Evolutionary conservation across 1,284 basidiomycete species (phyloP).

Genomic region (Boletellus deceptivus): DNA sequence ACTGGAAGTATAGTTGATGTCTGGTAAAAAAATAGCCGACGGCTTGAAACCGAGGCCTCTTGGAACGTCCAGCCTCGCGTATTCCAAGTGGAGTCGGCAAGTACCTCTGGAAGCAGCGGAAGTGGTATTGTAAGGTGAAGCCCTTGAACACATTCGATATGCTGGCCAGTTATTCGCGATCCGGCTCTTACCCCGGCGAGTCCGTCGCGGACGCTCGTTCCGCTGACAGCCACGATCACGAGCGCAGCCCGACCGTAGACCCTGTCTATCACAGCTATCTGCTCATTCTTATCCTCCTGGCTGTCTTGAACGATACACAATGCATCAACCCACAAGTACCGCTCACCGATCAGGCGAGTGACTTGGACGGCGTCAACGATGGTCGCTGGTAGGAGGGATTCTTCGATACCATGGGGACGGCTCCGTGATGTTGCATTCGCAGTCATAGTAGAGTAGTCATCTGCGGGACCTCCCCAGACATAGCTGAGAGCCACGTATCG

Average conservation of each 20-base stretch:
- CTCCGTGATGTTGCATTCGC: too few species aligned
- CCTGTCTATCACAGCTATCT: too few species aligned
- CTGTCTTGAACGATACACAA: constrained; percentile 17
- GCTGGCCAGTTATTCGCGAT: too few species aligned
- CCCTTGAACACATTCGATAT: constrained; percentile 4
- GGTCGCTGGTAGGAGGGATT: too few species aligned
- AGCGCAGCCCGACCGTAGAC: too few species aligned
- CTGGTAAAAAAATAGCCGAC: constrained; percentile 21
- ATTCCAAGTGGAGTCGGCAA: constrained; percentile 14
- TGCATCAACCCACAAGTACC: not conserved
- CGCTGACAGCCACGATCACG: too few species aligned
- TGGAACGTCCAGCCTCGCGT: constrained; percentile 26
- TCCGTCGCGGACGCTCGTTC: not conserved
- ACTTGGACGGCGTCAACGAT: too few species aligned
- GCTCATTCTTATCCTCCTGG: not conserved
- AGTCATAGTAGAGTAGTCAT: too few species aligned
- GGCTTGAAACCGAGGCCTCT: constrained; percentile 19
- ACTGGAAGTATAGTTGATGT: constrained; percentile 23
- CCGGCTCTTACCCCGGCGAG: too few species aligned
- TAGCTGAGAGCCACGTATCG: constrained; percentile 18
- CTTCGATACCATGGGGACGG: too few species aligned
- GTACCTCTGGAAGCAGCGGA: constrained; percentile 1
- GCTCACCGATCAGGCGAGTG: too few species aligned
- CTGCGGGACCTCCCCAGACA: too few species aligned
- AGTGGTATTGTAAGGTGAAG: constrained; percentile 5